A percentile compares a stretch with the other conserved stretches of the same genome.
phyloP scores from a whole-genome alignment of 495 filamentous ascomycete genomes.

The Hyaloscypha bicolor region DNA sequence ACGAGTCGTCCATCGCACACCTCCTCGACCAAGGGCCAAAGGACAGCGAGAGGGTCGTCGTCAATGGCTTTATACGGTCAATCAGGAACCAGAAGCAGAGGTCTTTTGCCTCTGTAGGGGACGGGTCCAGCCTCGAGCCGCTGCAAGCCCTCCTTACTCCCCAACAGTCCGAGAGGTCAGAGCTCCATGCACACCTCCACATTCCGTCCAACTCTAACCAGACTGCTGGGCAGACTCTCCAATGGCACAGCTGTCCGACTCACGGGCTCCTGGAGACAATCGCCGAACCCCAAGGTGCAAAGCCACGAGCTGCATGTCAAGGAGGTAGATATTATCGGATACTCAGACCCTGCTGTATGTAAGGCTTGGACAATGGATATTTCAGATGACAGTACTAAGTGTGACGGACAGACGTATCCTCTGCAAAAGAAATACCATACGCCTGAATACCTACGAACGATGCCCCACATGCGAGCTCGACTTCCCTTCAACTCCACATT shows the following conservation, averaged over 20 bases:
- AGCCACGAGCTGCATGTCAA: slow-evolving; percentile 77
- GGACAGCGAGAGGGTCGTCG: slow-evolving; percentile 42
- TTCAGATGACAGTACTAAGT: slow-evolving; percentile 8
- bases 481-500: slow-evolving; percentile 79
- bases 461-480: slow-evolving; percentile 87
- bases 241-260: slow-evolving; percentile 80
- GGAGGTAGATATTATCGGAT: slow-evolving; percentile 69
- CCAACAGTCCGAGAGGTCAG: slow-evolving; percentile 73
- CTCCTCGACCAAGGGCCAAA: slow-evolving; percentile 23
- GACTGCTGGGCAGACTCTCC: slow-evolving; percentile 60
- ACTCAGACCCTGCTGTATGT: slow-evolving; percentile 76
- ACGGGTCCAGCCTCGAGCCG: slow-evolving; percentile 79
- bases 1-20: slow-evolving; percentile 20
- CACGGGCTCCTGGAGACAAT: slow-evolving; percentile 76
- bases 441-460: slow-evolving; percentile 74
- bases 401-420: slow-evolving; percentile 26
- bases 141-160: slow-evolving; percentile 83
- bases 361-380: not conserved
- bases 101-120: slow-evolving; percentile 82
- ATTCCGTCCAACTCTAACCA: slow-evolving; percentile 4
- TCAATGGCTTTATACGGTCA: slow-evolving; percentile 82
- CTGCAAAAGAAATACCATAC: slow-evolving; percentile 36
- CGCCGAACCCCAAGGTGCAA: slow-evolving; percentile 68
- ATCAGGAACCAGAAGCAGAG: slow-evolving; percentile 83
- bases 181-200: slow-evolving; percentile 16